Percentiles rank a stretch among this genome's conserved stretches.
These are phyloP conservation scores for Talaromyces albobiverticillius DNA, from an alignment of 2,329 filamentous ascomycete genomes.

Conservation along the genomic window DNA sequence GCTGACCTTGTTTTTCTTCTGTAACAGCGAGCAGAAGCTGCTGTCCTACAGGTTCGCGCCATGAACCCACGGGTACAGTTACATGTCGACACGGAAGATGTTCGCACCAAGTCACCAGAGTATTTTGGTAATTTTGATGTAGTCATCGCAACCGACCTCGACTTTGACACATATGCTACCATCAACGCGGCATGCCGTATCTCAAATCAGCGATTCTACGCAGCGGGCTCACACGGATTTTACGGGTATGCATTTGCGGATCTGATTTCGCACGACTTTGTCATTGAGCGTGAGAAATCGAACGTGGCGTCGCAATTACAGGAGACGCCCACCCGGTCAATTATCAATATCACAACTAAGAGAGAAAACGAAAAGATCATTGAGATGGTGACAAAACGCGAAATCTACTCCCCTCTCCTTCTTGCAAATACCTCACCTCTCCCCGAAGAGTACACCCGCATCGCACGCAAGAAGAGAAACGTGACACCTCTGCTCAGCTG, in stretches of 20 bases:
- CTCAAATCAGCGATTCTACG: constrained; percentile 79
- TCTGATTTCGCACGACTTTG: constrained; percentile 83
- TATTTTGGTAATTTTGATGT: constrained; percentile 81
- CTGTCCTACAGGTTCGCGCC: constrained; percentile 71
- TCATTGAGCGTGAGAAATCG: constrained; percentile 78
- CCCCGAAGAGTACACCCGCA: constrained; percentile 65
- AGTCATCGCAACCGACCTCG: constrained; percentile 84
- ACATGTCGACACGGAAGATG: constrained; percentile 64
- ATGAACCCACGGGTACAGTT: constrained; percentile 87
- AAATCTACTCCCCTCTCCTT: constrained; percentile 83
- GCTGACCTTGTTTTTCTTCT: constrained; percentile 3
- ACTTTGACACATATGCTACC: constrained; percentile 67
- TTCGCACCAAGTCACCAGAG: constrained; percentile 64
- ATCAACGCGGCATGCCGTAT: constrained; percentile 86
- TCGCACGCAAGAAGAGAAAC: constrained; percentile 64
- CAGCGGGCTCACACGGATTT: constrained; percentile 79
- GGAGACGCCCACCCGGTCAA: constrained; percentile 75
- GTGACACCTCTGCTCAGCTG: constrained; percentile 85
- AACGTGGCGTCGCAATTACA: constrained; percentile 64
- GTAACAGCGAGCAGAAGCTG: constrained; percentile 71
- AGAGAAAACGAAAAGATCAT: constrained; percentile 68
- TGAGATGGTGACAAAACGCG: constrained; percentile 87
- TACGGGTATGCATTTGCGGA: constrained; percentile 96
- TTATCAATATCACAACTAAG: constrained; percentile 69
- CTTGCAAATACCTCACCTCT: constrained; percentile 79